phyloP scores from a whole-genome alignment of 495 filamentous ascomycete species.

The Trichocladium antarcticum region DNA sequence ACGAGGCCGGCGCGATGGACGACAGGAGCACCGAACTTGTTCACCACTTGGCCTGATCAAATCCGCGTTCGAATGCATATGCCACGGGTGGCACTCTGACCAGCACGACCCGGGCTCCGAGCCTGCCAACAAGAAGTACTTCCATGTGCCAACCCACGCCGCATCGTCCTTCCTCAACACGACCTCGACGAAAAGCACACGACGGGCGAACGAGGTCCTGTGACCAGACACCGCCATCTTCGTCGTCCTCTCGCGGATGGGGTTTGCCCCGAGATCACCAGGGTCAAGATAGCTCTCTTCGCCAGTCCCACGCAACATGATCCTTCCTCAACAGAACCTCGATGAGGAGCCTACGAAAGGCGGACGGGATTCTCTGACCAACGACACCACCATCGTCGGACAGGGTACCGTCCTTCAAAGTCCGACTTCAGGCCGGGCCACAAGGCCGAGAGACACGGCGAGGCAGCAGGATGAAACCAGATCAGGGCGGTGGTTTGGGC shows the following conservation, averaged over 20 bases:
- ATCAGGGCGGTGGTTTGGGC: neutral
- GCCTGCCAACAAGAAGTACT: conserved; percentile 21
- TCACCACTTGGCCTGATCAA: conserved; percentile 15
- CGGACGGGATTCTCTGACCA: conserved; percentile 21
- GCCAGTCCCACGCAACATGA: conserved; percentile 30
- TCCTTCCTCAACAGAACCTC: conserved; percentile 36
- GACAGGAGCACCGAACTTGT: neutral
- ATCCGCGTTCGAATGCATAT: conserved; percentile 5
- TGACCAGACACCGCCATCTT: conserved; percentile 6
- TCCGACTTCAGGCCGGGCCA: no score
- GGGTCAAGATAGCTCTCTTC: no score
- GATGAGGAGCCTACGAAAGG: conserved; percentile 25
- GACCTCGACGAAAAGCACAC: conserved; percentile 29
- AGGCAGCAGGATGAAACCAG: neutral
- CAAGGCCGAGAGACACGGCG: neutral
- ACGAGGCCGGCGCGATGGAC: neutral
- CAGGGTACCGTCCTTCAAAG: no score
- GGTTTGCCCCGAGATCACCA: no score
- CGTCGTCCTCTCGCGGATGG: no score
- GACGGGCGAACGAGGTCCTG: conserved; percentile 26
- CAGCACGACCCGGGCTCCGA: neutral
- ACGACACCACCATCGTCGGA: neutral
- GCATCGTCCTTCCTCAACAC: conserved; percentile 33
- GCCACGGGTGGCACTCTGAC: conserved; percentile 5
- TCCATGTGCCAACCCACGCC: conserved; percentile 33